These are phyloP conservation scores for Zasmidium angulare DNA, from an alignment of 2,329 filamentous ascomycete species.

Conservation along the genomic window DNA sequence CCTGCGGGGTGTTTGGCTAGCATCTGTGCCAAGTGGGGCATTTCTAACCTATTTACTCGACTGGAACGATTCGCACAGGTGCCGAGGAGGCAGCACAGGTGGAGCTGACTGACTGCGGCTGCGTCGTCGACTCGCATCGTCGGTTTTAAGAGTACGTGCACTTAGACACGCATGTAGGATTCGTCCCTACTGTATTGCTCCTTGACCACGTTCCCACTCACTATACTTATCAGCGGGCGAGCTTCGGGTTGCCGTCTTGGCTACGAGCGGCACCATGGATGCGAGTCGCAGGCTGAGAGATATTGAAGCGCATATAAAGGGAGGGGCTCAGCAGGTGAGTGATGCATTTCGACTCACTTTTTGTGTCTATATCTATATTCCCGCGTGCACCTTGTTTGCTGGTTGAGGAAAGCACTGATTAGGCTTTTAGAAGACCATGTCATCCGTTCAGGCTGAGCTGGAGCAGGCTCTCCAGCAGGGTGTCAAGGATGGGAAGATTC, in stretches of 20 bases:
- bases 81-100: no score
- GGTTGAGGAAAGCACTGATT: background rate
- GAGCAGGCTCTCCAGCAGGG: slow-evolving; percentile 29
- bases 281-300: background rate
- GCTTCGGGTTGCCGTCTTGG: background rate
- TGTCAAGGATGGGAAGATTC: slow-evolving; percentile 32
- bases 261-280: background rate
- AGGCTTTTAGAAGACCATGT: slow-evolving; percentile 1
- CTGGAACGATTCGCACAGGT: background rate
- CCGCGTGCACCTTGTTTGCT: no score
- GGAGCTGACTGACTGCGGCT: no score
- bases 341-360: no score
- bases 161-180: no score
- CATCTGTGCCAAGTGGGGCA: no score
- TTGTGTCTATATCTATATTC: no score
- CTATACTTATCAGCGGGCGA: no score
- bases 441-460: slow-evolving; percentile 13
- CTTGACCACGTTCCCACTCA: no score
- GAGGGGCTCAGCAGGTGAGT: background rate
- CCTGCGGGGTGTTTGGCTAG: background rate
- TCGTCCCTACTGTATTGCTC: no score
- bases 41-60: background rate
- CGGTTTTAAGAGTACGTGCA: no score
- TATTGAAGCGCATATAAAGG: background rate
- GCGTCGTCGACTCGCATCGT: no score